Percentiles rank a stretch among this genome's conserved stretches.
phyloP scores from a whole-genome alignment of 2,329 filamentous ascomycete species.

The Tolypocladium nubicola region DNA sequence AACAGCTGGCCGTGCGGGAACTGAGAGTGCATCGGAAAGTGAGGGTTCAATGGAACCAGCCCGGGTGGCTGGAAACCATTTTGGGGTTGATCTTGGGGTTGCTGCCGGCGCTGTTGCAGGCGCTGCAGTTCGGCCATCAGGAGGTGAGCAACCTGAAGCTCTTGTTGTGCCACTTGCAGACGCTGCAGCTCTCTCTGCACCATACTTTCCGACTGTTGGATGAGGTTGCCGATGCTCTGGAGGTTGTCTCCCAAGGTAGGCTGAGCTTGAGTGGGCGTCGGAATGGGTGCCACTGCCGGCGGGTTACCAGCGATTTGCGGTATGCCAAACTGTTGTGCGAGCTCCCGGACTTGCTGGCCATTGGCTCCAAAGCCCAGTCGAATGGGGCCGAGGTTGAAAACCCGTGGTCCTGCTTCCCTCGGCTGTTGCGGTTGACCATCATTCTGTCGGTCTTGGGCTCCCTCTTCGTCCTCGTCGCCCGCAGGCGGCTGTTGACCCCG shows the following conservation, averaged over 20 bases:
- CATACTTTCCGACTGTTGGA: conserved; percentile 57
- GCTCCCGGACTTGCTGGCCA: conserved; percentile 53
- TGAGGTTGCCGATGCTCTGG: conserved; percentile 44
- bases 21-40: not conserved
- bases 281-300: conserved; percentile 10
- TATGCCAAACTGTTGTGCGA: conserved; percentile 52
- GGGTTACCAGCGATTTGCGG: conserved; percentile 18
- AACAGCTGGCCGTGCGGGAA: conserved; percentile 8
- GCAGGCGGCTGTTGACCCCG: conserved; percentile 3
- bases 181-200: conserved; percentile 56
- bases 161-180: conserved; percentile 53
- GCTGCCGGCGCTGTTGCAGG: conserved; percentile 43
- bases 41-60: conserved; percentile 1
- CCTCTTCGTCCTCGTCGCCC: conserved; percentile 5
- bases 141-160: conserved; percentile 56
- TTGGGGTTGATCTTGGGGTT: conserved; percentile 18
- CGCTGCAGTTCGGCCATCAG: conserved; percentile 58
- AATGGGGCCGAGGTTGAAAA: conserved; percentile 66
- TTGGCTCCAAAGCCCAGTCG: conserved; percentile 68
- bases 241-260: conserved; percentile 17
- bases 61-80: conserved; percentile 4
- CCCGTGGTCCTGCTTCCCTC: conserved; percentile 35
- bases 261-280: conserved; percentile 8
- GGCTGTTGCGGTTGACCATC: conserved; percentile 9
- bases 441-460: conserved; percentile 5